These are phyloP conservation scores for Hyphopichia burtonii DNA, from an alignment of 1,139 yeast genomes.

Conservation along the genomic window DNA sequence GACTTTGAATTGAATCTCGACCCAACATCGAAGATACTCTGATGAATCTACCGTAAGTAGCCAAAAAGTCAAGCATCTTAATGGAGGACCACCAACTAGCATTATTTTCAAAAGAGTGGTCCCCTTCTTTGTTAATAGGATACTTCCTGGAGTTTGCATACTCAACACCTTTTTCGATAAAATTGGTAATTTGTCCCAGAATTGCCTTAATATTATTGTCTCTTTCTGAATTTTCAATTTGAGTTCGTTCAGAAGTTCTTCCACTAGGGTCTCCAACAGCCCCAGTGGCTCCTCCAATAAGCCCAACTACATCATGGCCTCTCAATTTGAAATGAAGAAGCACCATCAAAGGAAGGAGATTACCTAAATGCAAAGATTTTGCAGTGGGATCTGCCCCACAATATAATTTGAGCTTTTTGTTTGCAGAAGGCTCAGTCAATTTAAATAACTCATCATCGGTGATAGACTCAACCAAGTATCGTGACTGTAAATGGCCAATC, in stretches of 20 bases:
- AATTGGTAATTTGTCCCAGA: conserved; percentile 56
- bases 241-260: conserved; percentile 67
- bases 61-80: conserved; percentile 72
- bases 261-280: conserved; percentile 98
- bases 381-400: conserved; percentile 99
- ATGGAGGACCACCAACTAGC: conserved; percentile 84
- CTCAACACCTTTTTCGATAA: conserved; percentile 61
- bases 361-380: conserved; percentile 83
- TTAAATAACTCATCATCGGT: conserved; percentile 47
- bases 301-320: conserved; percentile 79
- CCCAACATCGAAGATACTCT: conserved; percentile 86
- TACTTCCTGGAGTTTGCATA: conserved; percentile 60
- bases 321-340: conserved; percentile 77
- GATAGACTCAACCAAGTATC: conserved; percentile 48
- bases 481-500: conserved; percentile 42
- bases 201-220: conserved; percentile 61
- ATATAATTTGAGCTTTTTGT: conserved; percentile 56
- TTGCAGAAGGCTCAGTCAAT: conserved; percentile 30
- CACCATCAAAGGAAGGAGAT: conserved; percentile 81
- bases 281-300: conserved; percentile 99
- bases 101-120: conserved; percentile 51
- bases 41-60: conserved; percentile 74
- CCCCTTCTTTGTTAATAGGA: conserved; percentile 30
- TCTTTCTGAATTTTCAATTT: conserved; percentile 52
- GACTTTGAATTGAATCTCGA: conserved; percentile 79